phyloP scores from a whole-genome alignment of 2,329 filamentous ascomycete genomes.

The Arthrobotrys megalospora region DNA sequence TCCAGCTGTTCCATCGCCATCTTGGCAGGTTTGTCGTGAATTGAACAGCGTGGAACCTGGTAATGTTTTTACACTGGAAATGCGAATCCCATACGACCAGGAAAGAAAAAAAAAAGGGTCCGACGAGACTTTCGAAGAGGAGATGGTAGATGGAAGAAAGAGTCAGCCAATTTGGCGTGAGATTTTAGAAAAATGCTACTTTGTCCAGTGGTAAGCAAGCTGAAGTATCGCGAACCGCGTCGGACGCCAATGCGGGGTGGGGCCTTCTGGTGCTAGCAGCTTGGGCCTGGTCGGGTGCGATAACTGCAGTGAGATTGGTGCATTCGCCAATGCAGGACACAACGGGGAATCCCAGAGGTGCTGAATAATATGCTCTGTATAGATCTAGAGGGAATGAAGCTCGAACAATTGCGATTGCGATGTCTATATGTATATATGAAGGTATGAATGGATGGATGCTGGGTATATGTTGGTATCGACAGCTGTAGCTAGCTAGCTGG shows the following conservation, averaged over 20 bases:
- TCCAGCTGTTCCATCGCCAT: slow-evolving; percentile 92
- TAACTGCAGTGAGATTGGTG: slow-evolving; percentile 25
- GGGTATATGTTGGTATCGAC: not conserved
- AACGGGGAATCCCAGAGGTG: not conserved
- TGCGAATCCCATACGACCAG: slow-evolving; percentile 9
- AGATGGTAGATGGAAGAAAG: not conserved
- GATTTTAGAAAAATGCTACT: slow-evolving; percentile 1
- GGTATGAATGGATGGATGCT: not conserved
- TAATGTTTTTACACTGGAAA: not conserved
- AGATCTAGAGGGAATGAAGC: not conserved
- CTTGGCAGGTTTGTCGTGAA: slow-evolving; percentile 48
- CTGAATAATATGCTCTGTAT: not conserved
- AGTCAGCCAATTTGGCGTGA: slow-evolving; percentile 13
- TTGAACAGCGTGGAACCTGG: slow-evolving; percentile 33
- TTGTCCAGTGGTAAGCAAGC: not conserved
- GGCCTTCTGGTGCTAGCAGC: not conserved
- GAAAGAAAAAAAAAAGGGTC: not conserved
- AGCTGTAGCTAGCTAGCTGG: not conserved
- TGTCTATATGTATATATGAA: not conserved
- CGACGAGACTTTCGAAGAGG: not conserved
- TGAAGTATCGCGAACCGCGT: slow-evolving; percentile 53
- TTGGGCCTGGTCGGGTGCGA: slow-evolving; percentile 11
- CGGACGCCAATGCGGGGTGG: slow-evolving; percentile 38
- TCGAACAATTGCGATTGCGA: not conserved
- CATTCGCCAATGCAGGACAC: slow-evolving; percentile 30